Base-by-base conservation (phyloP, 495 filamentous ascomycete species). In the Parmelia sp. region DNA sequence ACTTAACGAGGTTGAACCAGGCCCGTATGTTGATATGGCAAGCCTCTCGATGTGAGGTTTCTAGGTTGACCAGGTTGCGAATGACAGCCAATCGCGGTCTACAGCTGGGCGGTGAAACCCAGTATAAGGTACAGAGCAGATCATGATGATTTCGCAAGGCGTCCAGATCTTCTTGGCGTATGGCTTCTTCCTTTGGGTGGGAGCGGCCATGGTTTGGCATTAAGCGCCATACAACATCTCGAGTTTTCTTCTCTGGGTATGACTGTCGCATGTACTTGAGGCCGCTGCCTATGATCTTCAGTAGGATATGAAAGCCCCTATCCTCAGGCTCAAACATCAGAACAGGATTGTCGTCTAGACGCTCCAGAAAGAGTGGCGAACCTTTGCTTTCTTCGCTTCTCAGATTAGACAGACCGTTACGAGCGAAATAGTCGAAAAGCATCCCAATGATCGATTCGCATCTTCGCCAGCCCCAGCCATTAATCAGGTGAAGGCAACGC, bases 101-200 rank as follows among this genome's bases (percentile, higher is more conserved):
- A 58, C 84, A 82, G 25, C 80, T 79, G 25, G 86, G 76, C 37
- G 93, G 92, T 23, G 91, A 88, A 15, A 83, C 88, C 86, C 87
- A 96, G 75, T 91, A 96, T 39, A 98, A 80, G 4, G 89, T 93
- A 66, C 88, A 91, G 3, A 98, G 83, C 55, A 98, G 82, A 71
- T 97, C 91, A 70, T 96, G 91, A 67, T 98, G 93, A 70, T 97
- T 98, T 64, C 91, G 83, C 42, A 97, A 76, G 0, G 92, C 88
- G 29, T 90, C 86, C n/a, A 97, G 79, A 64, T 96, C 89, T 60
- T 85, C 84, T 67, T 88, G 83, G 42, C 79, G 82, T 25, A 97
- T 76, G 0, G 78, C 76, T 64, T 91, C 82, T 68, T 96, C 91
- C 72, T 92, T 96, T 8, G 88, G 90, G 68, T 94, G 92, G 55